Base-by-base conservation (phyloP, 345 rosid genomes). In the Dimocarpus longan region DNA sequence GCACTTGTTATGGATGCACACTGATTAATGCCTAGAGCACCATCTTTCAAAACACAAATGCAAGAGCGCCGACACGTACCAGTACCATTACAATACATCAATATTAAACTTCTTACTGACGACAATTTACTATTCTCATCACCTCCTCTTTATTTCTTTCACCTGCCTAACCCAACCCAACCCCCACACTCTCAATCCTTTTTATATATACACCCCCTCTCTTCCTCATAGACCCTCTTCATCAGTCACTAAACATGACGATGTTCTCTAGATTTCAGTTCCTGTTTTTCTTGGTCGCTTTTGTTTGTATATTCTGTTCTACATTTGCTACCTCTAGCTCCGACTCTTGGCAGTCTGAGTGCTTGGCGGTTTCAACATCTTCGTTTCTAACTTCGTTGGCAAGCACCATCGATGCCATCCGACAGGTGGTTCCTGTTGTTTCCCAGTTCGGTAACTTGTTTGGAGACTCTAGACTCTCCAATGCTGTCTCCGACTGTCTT, bases 401-500 rank as follows among this genome's bases (percentile, higher is more conserved):
- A 76, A 73, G 70, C 37, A 76, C 86, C 46, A 64, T 90, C 37
- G 85, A 66, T 5, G 88, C 82, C 6, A 77, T 92, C 32, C 70
- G 22, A 50, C 79, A 82, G 60, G 90, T 84, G 3, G 78, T 75
- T 37, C 87, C 85, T 19, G 26, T 85, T 0, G 74, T 90, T 71
- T 86, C 89, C 0, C 82, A 80, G 12, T 81, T 87, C 28, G 85
- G 82, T 10, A 81, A 60, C 43, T 54, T 86, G 52, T 24, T 90
- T 0, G 88, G 85, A 5, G 90, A 87, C 67, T 82, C 86, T 60
- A 78, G 88, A 24, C 84, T 89, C 2, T 32, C 75, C 15, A 87
- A 82, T 80, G 91, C 95, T 15, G 67, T 91, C 11, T 66, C 83
- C 22, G 95, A 93, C 66, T 93, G 97, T 26, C 86, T 91, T 60